Conservation (phyloP, 2,329 filamentous ascomycete species). For the Drechmeria coniospora region DNA sequence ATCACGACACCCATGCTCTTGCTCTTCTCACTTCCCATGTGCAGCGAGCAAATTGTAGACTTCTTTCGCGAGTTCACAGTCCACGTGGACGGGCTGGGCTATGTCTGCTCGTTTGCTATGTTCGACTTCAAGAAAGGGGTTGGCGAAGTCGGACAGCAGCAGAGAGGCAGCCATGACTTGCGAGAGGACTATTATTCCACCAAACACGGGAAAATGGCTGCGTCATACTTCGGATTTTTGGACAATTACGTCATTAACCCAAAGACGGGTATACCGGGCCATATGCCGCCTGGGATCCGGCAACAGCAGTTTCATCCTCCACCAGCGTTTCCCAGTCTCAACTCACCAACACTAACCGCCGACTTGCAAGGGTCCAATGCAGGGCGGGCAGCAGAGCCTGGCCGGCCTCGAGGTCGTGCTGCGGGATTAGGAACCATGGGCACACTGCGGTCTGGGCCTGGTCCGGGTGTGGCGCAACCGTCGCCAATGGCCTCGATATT, state of each 20-base stretch:
- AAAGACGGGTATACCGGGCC: constrained; percentile 48
- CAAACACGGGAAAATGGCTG: constrained; percentile 97
- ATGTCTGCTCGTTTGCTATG: constrained; percentile 93
- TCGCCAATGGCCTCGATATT: constrained; percentile 60
- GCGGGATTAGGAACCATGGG: constrained; percentile 11
- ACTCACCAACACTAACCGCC: constrained; percentile 41
- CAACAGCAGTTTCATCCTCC: constrained; percentile 58
- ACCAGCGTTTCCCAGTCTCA: constrained; percentile 57
- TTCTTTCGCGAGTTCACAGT: constrained; percentile 98
- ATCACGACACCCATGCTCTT: constrained; percentile 82
- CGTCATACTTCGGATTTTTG: constrained; percentile 87
- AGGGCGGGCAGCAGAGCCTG: constrained; percentile 24
- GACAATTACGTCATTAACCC: constrained; percentile 77
- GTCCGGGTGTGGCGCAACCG: constrained; percentile 29
- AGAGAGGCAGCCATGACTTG: constrained; percentile 38
- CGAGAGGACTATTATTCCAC: constrained; percentile 88
- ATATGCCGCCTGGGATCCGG: constrained; percentile 37
- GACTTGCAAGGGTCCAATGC: constrained; percentile 37
- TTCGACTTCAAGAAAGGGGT: constrained; percentile 88
- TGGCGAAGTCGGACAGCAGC: constrained; percentile 23
- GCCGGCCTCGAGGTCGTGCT: constrained; percentile 27
- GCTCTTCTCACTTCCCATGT: constrained; percentile 71
- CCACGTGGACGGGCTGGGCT: constrained; percentile 88
- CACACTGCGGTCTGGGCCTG: constrained; percentile 6
- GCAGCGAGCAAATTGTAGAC: constrained; percentile 85